Conservation (phyloP, 2,329 filamentous ascomycete species). For the Pseudocercospora fuligena region DNA sequence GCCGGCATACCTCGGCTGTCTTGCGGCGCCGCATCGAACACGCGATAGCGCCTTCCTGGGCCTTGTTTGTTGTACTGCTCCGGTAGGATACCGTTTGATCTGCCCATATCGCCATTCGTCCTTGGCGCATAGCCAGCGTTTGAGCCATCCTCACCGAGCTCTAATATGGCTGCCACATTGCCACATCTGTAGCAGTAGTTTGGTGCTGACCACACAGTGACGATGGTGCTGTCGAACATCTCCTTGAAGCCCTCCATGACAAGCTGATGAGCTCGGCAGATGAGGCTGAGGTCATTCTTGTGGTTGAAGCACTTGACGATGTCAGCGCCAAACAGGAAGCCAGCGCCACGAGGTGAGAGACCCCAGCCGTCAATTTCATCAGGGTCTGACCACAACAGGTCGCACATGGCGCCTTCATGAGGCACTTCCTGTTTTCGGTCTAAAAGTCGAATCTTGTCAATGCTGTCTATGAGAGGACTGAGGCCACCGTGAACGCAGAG, state of each 20-base stretch:
- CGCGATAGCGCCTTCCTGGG: constrained; percentile 86
- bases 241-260: constrained; percentile 99
- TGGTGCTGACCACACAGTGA: constrained; percentile 78
- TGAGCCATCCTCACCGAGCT: constrained; percentile 81
- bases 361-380: constrained; percentile 99
- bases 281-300: constrained; percentile 86
- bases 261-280: constrained; percentile 92
- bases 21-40: constrained; percentile 96
- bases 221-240: constrained; percentile 95
- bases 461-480: constrained; percentile 85
- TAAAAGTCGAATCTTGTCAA: constrained; percentile 93
- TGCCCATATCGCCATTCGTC: constrained; percentile 70
- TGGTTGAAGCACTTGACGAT: constrained; percentile 97
- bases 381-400: constrained; percentile 95
- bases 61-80: constrained; percentile 59
- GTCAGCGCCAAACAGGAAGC: constrained; percentile 92
- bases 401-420: constrained; percentile 98
- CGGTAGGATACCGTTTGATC: constrained; percentile 49
- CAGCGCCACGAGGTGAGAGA: constrained; percentile 87
- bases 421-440: constrained; percentile 98
- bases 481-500: constrained; percentile 95
- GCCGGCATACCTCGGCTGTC: constrained; percentile 97
- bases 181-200: constrained; percentile 52
- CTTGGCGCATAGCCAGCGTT: constrained; percentile 54
- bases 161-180: constrained; percentile 83